These are phyloP conservation scores for Angomonas deanei DNA, from an alignment of 208 protist species.

Conservation along the genomic window DNA sequence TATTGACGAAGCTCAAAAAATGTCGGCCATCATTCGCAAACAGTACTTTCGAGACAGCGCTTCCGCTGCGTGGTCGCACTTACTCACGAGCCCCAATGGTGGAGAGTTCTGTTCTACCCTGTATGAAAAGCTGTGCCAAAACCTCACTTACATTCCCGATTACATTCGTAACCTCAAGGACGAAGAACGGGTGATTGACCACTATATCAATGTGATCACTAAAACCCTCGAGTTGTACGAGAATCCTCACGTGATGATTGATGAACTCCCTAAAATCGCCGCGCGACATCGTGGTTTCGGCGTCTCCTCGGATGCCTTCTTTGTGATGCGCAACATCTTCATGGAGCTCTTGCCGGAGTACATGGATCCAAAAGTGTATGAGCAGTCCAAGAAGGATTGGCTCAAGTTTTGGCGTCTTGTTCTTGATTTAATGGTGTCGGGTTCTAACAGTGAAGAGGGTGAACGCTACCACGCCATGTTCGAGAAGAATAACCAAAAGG, in stretches of 20 bases:
- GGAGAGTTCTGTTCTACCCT: neutral
- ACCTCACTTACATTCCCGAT: neutral
- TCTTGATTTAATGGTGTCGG: constrained; percentile 44
- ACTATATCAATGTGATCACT: neutral
- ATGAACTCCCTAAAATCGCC: constrained; percentile 49
- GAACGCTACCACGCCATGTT: constrained; percentile 40
- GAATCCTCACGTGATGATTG: constrained; percentile 45
- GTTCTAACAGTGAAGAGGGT: constrained; percentile 38
- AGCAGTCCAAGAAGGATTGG: constrained; percentile 50
- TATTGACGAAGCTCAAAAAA: neutral
- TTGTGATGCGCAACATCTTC: constrained; percentile 48
- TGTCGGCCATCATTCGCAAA: neutral
- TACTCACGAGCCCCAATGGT: neutral
- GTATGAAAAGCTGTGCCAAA: neutral
- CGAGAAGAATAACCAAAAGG: constrained; percentile 20
- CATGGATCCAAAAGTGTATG: constrained; percentile 51
- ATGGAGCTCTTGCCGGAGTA: constrained; percentile 67
- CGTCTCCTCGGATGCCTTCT: constrained; percentile 36
- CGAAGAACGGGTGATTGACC: neutral
- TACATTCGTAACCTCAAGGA: neutral
- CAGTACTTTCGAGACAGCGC: neutral
- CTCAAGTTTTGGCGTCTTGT: constrained; percentile 47
- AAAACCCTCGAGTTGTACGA: constrained; percentile 66
- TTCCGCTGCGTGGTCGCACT: neutral
- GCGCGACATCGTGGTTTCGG: constrained; percentile 63